Evolutionary conservation across 2,329 filamentous ascomycete species (phyloP).

Genomic region (Aspergillus sp.): DNA sequence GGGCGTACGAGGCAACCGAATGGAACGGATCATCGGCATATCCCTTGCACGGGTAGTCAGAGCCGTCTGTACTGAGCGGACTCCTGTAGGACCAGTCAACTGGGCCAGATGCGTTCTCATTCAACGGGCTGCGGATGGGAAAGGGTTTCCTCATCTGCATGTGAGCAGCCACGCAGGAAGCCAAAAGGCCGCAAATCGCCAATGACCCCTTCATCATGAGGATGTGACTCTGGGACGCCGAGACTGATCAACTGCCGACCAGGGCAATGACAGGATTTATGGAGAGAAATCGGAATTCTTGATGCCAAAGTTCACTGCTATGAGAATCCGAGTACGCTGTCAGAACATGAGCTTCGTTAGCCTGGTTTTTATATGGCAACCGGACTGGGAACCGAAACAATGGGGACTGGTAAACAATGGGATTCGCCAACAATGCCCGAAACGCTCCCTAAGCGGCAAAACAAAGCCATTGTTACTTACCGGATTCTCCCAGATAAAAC

Average conservation of each 20-base stretch:
- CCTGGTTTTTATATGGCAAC: too few species aligned
- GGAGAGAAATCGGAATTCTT: too few species aligned
- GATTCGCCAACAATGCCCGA: too few species aligned
- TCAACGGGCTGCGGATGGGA: constrained; percentile 43
- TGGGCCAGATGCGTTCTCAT: constrained; percentile 36
- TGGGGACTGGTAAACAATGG: too few species aligned
- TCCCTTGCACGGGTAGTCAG: constrained; percentile 70
- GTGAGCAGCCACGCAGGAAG: constrained; percentile 32
- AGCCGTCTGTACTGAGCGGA: constrained; percentile 50
- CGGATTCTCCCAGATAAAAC: not conserved
- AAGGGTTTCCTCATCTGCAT: constrained; percentile 50
- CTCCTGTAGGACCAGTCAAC: constrained; percentile 65
- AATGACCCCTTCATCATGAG: constrained; percentile 23
- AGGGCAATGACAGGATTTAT: too few species aligned
- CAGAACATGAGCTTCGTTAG: too few species aligned
- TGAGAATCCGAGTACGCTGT: too few species aligned
- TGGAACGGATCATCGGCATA: constrained; percentile 45
- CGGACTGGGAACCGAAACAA: too few species aligned
- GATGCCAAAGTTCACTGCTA: too few species aligned
- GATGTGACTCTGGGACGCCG: not conserved
- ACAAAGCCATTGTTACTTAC: too few species aligned
- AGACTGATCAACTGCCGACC: too few species aligned
- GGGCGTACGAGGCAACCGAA: constrained; percentile 51
- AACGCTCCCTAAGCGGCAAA: too few species aligned
- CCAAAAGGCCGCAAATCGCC: constrained; percentile 22